Evolutionary conservation across 1,284 basidiomycete genomes (phyloP).

Genomic region (Cryptococcus floricola): DNA sequence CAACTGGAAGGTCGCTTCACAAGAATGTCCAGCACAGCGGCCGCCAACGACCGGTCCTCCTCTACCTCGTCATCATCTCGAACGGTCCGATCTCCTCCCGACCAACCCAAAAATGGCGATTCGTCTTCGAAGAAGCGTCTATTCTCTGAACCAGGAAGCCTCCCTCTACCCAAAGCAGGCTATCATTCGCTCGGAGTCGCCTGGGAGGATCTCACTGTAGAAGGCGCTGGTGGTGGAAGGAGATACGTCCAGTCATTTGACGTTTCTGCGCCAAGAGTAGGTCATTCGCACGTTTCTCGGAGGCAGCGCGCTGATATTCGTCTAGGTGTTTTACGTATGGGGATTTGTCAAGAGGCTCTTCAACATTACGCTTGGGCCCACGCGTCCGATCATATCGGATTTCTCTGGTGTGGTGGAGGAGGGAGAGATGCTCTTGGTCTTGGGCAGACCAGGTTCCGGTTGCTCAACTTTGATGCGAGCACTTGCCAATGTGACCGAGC

Average conservation of each 20-base stretch:
- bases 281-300: not conserved
- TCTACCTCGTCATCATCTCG: no score
- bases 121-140: not conserved
- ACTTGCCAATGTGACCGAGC: slow-evolving; percentile 34
- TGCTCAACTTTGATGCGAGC: slow-evolving; percentile 45
- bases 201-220: not conserved
- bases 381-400: not conserved
- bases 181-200: not conserved
- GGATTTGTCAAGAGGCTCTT: not conserved
- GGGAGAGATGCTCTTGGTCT: slow-evolving; percentile 20
- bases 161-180: not conserved
- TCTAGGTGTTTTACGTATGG: not conserved
- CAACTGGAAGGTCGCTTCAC: no score
- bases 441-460: slow-evolving; percentile 34
- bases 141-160: not conserved
- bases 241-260: not conserved
- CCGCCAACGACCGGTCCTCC: no score
- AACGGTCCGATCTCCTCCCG: not conserved
- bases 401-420: slow-evolving; percentile 1
- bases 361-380: not conserved
- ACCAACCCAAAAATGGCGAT: not conserved
- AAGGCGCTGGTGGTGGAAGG: not conserved
- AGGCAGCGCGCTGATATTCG: not conserved
- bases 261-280: not conserved
- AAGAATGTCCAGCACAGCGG: no score